phyloP scores from a whole-genome alignment of 116 monocot species.

The Cymodocea nodosa region DNA sequence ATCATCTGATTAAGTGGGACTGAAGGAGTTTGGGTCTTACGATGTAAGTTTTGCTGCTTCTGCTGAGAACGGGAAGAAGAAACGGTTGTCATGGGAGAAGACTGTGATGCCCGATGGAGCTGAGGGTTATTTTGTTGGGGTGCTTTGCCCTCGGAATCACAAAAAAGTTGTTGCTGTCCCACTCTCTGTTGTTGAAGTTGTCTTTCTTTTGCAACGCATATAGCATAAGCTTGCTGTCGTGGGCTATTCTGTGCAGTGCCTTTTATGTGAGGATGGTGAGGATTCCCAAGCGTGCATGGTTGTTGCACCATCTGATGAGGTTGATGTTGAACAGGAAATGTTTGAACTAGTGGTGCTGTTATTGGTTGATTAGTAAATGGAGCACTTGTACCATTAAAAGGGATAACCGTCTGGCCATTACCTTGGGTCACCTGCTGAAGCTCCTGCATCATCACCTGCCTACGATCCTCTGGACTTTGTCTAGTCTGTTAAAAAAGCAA shows the following conservation, averaged over 20 bases:
- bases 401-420: constrained; percentile 26
- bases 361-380: constrained; percentile 31
- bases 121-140: constrained; percentile 15
- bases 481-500: not conserved
- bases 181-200: constrained; percentile 33
- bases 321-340: constrained; percentile 41
- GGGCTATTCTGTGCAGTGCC: constrained; percentile 33
- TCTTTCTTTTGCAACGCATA: constrained; percentile 63
- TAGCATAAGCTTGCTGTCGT: constrained; percentile 66
- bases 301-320: constrained; percentile 35
- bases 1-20: constrained; percentile 22
- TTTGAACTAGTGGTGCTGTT: constrained; percentile 24
- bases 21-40: constrained; percentile 21
- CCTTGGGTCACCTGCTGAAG: constrained; percentile 55
- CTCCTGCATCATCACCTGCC: constrained; percentile 71
- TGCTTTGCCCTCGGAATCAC: constrained; percentile 18
- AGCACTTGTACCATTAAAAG: constrained; percentile 35
- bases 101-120: constrained; percentile 6
- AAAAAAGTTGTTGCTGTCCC: constrained; percentile 18
- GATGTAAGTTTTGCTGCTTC: constrained; percentile 35
- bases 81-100: constrained; percentile 20
- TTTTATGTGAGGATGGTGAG: constrained; percentile 26
- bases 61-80: constrained; percentile 35
- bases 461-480: constrained; percentile 55
- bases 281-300: constrained; percentile 48